A percentile compares a stretch with the other conserved stretches of the same genome.
phyloP scores from a whole-genome alignment of 208 protist species.

The Phytomonas serpens region DNA sequence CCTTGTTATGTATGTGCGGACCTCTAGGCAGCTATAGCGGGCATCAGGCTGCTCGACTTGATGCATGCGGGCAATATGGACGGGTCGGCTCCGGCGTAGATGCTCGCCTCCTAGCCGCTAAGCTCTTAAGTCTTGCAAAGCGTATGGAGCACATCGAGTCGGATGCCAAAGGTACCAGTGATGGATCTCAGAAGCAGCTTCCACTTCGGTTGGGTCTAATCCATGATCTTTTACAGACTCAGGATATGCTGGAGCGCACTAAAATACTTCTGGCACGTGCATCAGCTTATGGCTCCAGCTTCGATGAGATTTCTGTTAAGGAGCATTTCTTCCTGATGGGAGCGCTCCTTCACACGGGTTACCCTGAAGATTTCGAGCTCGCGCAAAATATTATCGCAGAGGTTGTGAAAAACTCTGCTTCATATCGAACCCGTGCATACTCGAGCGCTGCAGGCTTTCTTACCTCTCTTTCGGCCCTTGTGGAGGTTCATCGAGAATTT shows the following conservation, averaged over 20 bases:
- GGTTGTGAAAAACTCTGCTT: slow-evolving; percentile 27
- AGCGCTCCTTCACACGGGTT: slow-evolving; percentile 27
- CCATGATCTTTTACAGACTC: slow-evolving; percentile 26
- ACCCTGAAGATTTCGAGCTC: slow-evolving; percentile 13
- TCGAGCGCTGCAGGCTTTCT: slow-evolving; percentile 18
- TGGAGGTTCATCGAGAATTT: slow-evolving; percentile 58
- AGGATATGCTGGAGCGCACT: slow-evolving; percentile 23
- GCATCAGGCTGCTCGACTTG: slow-evolving; percentile 26
- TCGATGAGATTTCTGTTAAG: slow-evolving; percentile 38
- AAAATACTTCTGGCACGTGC: slow-evolving; percentile 16
- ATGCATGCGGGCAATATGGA: slow-evolving; percentile 38
- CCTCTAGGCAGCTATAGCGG: slow-evolving; percentile 63
- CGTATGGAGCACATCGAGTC: background rate
- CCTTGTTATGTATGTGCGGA: slow-evolving; percentile 60
- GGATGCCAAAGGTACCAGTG: background rate
- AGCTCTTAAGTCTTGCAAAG: slow-evolving; percentile 7
- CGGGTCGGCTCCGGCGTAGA: slow-evolving; percentile 35
- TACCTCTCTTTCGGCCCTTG: slow-evolving; percentile 32
- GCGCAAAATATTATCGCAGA: slow-evolving; percentile 17
- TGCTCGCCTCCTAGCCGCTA: slow-evolving; percentile 18
- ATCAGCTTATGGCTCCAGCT: background rate
- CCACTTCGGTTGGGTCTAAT: slow-evolving; percentile 18
- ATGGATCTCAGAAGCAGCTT: background rate
- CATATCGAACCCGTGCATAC: slow-evolving; percentile 46
- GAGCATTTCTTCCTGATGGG: slow-evolving; percentile 65